Evolutionary conservation across 1,139 yeast genomes (phyloP).

Genomic region (Diutina mesorugosa): DNA sequence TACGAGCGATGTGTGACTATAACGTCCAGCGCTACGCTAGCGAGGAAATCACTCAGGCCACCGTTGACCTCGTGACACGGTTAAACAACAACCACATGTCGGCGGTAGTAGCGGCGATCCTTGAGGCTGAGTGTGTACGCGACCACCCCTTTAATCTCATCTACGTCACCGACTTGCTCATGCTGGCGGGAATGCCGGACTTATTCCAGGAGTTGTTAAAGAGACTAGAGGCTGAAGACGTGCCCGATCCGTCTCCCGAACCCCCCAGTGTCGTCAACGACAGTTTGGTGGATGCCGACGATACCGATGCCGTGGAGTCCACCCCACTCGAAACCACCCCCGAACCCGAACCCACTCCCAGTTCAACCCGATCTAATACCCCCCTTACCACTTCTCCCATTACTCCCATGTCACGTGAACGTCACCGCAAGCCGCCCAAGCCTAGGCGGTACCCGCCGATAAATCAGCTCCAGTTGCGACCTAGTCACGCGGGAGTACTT

Average conservation of each 20-base stretch:
- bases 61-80: background rate
- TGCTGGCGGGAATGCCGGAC: background rate
- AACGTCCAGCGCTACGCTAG: background rate
- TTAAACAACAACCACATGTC: background rate
- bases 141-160: background rate
- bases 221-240: background rate
- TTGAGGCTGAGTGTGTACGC: background rate
- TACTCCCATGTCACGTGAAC: background rate
- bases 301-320: background rate
- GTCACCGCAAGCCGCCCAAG: background rate
- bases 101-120: background rate
- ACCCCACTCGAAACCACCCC: background rate
- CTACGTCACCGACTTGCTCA: background rate
- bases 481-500: background rate
- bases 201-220: background rate
- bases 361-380: background rate
- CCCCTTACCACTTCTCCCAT: background rate
- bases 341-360: background rate
- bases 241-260: background rate
- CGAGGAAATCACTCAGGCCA: background rate
- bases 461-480: background rate
- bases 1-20: background rate
- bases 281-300: background rate
- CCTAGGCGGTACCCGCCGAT: background rate
- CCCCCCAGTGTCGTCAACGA: background rate